These are phyloP conservation scores for Mortierella sp. DNA, from an alignment of 371 early-diverging fungal species.

Conservation along the genomic window DNA sequence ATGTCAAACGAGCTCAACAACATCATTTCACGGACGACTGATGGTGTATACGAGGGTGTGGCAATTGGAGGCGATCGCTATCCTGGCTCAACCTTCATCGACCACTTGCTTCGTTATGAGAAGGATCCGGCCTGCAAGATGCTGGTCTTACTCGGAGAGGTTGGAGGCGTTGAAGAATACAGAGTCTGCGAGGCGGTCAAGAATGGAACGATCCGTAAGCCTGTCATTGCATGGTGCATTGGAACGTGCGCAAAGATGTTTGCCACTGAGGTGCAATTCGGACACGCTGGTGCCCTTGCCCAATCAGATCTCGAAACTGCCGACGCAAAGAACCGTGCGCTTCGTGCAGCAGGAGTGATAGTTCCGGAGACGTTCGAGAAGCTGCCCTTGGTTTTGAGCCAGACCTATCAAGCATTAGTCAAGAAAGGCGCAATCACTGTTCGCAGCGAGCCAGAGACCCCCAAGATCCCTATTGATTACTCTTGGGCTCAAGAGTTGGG, in stretches of 20 bases:
- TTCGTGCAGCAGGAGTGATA: constrained; percentile 88
- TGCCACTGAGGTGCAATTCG: constrained; percentile 97
- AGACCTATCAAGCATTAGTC: constrained; percentile 84
- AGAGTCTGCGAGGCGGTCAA: constrained; percentile 92
- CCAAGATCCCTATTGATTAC: constrained; percentile 99
- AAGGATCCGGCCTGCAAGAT: constrained; percentile 94
- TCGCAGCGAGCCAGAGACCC: constrained; percentile 89
- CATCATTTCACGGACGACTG: constrained; percentile 94
- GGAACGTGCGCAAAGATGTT: constrained; percentile 99
- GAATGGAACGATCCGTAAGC: constrained; percentile 91
- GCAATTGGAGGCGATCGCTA: constrained; percentile 99
- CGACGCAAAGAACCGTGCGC: constrained; percentile 93
- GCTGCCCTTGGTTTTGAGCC: constrained; percentile 84
- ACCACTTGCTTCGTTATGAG: constrained; percentile 95
- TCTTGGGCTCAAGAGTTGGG: constrained; percentile 99
- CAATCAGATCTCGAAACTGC: constrained; percentile 97
- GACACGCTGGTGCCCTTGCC: constrained; percentile 97
- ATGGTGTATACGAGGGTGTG: constrained; percentile 98
- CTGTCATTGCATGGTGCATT: constrained; percentile 98
- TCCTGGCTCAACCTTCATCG: constrained; percentile 98
- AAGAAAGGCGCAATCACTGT: constrained; percentile 77
- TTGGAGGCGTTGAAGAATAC: constrained; percentile 98
- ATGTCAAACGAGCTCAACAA: constrained; percentile 99
- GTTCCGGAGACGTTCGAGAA: constrained; percentile 97
- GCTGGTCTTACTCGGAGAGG: constrained; percentile 95